Base-by-base conservation (phyloP, 1,284 basidiomycete species). In the Cystobasidium sp. region DNA sequence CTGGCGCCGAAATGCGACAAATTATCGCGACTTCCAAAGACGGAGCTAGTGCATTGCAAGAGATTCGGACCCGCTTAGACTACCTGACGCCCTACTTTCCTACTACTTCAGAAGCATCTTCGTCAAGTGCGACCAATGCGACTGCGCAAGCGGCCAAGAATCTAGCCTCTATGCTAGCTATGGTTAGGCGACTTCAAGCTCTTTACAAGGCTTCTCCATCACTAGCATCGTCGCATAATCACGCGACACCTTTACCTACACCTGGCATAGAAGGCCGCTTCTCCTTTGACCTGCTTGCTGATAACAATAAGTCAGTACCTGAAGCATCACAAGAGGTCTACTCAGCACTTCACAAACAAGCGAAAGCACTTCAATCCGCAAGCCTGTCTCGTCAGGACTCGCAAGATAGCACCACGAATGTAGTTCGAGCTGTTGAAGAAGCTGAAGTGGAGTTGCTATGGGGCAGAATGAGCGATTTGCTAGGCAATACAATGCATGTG, bases 401-500 rank as follows among this genome's bases (percentile, higher is more conserved):
- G 14, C 37, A 53, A 22, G 56, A 49, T 31, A 55, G 24, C 14
- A 59, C 31, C 1, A 31, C 69, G 8, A 52, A 72, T 22, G 62
- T 68, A 10, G 68, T 68, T 1, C 24, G 31, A 3, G 68, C 78
- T 47, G 79, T 80, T 8, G 77, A 78, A 62, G 67, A 70, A 18
- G 79, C 79, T 3, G 88, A 91, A 79, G 83, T 85, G 1, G 86
- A 89, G 1, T 83, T 92, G 18, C 83, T 93, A 0, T 93, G 91
- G 91, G 84, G 86, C 4, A 84, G 86, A 46, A 88, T 93, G 43
- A 90, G 92, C 77, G 85, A 87, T 70, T 87, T 91, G 70, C 86
- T 93, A 1, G 91, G 92, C 83, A 10, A 87, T 92, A 14, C 85
- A 88, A 1, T 81, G 84, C 1, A 84, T 91, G 77, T 91, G 89